These are phyloP conservation scores for Ustilago xerochloae DNA, from an alignment of 1,284 basidiomycete species.

Conservation along the genomic window DNA sequence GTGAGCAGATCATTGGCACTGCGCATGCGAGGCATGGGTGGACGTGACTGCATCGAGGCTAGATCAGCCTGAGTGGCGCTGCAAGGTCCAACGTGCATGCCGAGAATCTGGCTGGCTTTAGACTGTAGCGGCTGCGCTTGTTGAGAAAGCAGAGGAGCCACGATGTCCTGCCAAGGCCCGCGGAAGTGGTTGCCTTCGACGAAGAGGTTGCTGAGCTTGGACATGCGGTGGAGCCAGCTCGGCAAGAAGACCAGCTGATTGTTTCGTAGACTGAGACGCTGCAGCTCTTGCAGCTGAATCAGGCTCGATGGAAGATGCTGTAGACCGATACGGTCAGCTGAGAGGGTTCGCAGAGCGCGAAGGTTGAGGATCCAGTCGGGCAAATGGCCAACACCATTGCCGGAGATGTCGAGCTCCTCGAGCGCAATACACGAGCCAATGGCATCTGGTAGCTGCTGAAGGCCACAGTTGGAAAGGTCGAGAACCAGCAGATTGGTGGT, in stretches of 20 bases:
- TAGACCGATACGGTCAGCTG: slow-evolving; percentile 87
- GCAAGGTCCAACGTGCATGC: slow-evolving; percentile 1
- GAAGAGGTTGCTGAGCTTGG: slow-evolving; percentile 83
- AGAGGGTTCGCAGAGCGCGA: slow-evolving; percentile 82
- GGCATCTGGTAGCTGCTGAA: slow-evolving; percentile 81
- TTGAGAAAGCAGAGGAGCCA: slow-evolving; percentile 68
- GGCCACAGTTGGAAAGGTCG: slow-evolving; percentile 75
- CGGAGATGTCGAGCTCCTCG: slow-evolving; percentile 93
- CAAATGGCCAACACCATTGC: slow-evolving; percentile 77
- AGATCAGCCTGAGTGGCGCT: slow-evolving; percentile 4
- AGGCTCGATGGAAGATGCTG: slow-evolving; percentile 74
- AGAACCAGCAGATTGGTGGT: slow-evolving; percentile 56
- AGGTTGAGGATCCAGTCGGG: slow-evolving; percentile 78
- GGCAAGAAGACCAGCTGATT: slow-evolving; percentile 91
- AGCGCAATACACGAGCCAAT: slow-evolving; percentile 81
- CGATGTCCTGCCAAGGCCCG: slow-evolving; percentile 86
- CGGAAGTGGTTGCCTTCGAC: slow-evolving; percentile 94
- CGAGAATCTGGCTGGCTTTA: background rate
- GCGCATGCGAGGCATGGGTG: slow-evolving; percentile 31
- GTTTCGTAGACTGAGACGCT: slow-evolving; percentile 85
- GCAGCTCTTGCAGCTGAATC: slow-evolving; percentile 75
- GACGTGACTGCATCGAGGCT: slow-evolving; percentile 6
- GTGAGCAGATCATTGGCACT: slow-evolving; percentile 39
- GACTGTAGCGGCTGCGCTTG: slow-evolving; percentile 7
- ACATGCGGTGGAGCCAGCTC: slow-evolving; percentile 88